Evolutionary conservation across 768 basidiomycete species (phyloP).

Genomic region (Lepiota brunneoincarnata): DNA sequence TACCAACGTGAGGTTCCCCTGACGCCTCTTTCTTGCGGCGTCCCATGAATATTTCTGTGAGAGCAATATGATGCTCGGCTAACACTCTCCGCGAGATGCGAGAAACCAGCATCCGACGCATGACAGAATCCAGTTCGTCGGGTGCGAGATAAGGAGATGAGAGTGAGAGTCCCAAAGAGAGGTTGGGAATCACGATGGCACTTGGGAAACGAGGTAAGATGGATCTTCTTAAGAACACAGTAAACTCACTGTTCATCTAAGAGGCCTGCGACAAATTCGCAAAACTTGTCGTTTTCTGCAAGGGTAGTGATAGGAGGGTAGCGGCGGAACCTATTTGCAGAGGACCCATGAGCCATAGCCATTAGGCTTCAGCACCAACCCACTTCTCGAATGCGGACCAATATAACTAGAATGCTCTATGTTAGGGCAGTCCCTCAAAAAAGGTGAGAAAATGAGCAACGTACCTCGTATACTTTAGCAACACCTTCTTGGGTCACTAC

Average conservation of each 20-base stretch:
- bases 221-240: conserved; percentile 8
- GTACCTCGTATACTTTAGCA: conserved; percentile 79
- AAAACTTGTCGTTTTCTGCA: conserved; percentile 78
- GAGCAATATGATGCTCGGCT: conserved; percentile 84
- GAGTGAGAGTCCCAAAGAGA: conserved; percentile 81
- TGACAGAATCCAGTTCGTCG: conserved; percentile 80
- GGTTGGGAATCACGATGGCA: conserved; percentile 74
- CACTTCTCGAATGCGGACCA: conserved; percentile 88
- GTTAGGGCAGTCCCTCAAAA: not conserved
- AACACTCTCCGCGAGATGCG: conserved; percentile 88
- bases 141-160: conserved; percentile 77
- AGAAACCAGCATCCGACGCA: conserved; percentile 89
- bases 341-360: conserved; percentile 11
- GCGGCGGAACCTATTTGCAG: conserved; percentile 56
- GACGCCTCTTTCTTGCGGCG: conserved; percentile 26
- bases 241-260: conserved; percentile 72
- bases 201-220: conserved; percentile 31
- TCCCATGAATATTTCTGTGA: conserved; percentile 57
- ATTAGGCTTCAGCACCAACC: conserved; percentile 6
- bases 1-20: conserved; percentile 70
- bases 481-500: conserved; percentile 86
- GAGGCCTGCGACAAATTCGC: conserved; percentile 60
- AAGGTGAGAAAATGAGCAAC: conserved; percentile 20
- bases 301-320: conserved; percentile 72
- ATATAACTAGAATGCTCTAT: conserved; percentile 58